A percentile compares a stretch with the other conserved stretches of the same genome.
phyloP scores from a whole-genome alignment of 257 asterid genomes.

The Petunia axillaris region DNA sequence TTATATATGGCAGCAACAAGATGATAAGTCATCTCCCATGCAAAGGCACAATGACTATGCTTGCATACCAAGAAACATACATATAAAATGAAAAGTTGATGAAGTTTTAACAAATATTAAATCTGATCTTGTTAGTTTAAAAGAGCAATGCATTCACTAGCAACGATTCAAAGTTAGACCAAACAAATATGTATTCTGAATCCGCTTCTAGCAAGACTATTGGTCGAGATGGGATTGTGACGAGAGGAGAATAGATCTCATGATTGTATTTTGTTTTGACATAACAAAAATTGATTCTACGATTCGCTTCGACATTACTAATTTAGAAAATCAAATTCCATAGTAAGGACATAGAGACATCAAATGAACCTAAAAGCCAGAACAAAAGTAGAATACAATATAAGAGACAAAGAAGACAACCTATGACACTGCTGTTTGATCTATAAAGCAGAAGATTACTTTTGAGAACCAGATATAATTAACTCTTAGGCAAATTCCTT shows the following conservation, averaged over 20 bases:
- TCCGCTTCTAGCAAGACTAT: not conserved
- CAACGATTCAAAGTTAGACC: not conserved
- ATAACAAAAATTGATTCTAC: not conserved
- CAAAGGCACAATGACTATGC: too few species aligned
- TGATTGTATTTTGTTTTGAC: not conserved
- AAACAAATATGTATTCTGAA: not conserved
- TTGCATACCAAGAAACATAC: too few species aligned
- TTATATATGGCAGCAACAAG: too few species aligned
- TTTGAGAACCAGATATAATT: not conserved
- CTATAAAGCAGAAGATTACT: not conserved
- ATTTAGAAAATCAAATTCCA: not conserved
- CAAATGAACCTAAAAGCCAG: too few species aligned
- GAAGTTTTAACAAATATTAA: too few species aligned
- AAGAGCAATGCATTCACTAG: not conserved
- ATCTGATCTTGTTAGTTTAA: too few species aligned
- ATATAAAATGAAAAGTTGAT: too few species aligned
- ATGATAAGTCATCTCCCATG: too few species aligned
- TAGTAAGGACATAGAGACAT: too few species aligned
- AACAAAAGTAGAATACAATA: not conserved
- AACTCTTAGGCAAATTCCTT: not conserved
- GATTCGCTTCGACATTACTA: not conserved
- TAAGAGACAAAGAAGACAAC: not conserved
- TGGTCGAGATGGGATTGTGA: not conserved
- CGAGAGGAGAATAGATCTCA: not conserved
- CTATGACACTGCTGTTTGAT: slow-evolving; percentile 10